Evolutionary conservation across 352 stramenopile genomes (phyloP), one percentile per base, ranked within the genome.

Genomic region (Phytopythium kandeliae): DNA sequence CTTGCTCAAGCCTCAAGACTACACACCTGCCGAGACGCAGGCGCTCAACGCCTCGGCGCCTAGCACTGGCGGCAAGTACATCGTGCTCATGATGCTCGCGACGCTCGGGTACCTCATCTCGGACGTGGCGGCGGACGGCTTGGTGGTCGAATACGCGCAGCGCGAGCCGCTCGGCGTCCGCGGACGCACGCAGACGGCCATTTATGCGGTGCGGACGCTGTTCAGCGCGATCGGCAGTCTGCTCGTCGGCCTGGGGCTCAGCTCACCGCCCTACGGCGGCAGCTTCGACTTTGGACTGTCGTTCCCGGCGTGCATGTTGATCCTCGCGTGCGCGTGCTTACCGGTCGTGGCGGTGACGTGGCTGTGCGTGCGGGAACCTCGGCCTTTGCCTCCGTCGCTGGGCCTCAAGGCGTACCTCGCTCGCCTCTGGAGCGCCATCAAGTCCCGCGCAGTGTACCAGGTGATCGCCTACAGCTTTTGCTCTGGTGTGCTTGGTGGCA

Each of bases 121-220:
- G n/a, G 71, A 85, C 31, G 70, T 80, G 19, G 69, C 74, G 25
- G 66, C 70, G 3, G 74, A 85, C 48, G 70, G 60, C 10, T 57
- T 85, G 4, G 69, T 85, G 28, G 69, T 85, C 15, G 71, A 82
- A 43, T 71, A 75, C 22, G 71, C 74, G 31, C 74, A 85, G 45
- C 66, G 71, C n/a, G 74, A 85, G 53, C 74, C 74, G 1, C 58
- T 68, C 34, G 61, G 54, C 24, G 78, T 67, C 2, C 74, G 74
- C n/a, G 74, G 74, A 37, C 68, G 65, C 11, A 78, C 66, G 1
- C 74, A 85, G 48, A 83, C 71, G 11, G 65, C 69, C 5, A 69
- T 77, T 43, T 81, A 81, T 54, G 71, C 67, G 3, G 64, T 80
- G 19, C 60, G 65, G 2, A 70, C 63, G 36, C 31, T 71, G 16